Conservation (phyloP, 2,329 filamentous ascomycete genomes). For the Aureobasidium sp. region DNA sequence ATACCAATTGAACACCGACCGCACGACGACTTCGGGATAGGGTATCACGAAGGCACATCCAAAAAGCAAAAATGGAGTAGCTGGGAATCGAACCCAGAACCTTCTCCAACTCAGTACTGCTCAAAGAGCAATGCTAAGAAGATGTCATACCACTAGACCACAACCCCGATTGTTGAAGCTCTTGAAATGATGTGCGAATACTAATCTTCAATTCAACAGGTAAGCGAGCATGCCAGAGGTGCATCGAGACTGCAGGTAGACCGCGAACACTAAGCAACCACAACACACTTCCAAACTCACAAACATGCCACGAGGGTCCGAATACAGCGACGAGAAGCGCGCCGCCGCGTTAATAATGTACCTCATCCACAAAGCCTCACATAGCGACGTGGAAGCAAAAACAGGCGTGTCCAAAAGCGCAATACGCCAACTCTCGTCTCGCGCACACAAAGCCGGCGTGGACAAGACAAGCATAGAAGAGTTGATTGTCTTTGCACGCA, state of each 20-base stretch:
- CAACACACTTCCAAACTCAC: not conserved
- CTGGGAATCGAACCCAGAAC: constrained; percentile 11
- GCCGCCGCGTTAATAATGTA: not conserved
- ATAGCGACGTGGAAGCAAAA: not conserved
- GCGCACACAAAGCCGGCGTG: not conserved
- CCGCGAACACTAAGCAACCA: not conserved
- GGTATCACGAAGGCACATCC: no score
- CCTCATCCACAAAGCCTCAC: not conserved
- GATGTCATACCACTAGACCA: constrained; percentile 12
- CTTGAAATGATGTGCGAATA: accelerated
- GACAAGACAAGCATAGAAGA: not conserved
- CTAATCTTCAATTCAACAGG: not conserved
- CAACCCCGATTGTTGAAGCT: constrained; percentile 3
- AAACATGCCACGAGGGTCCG: not conserved
- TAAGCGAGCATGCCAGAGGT: no score
- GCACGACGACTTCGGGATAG: no score
- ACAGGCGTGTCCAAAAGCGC: not conserved
- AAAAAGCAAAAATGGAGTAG: constrained; percentile 4
- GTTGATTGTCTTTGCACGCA: not conserved
- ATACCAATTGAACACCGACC: no score
- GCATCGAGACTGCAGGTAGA: no score
- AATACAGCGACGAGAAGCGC: constrained; percentile 3
- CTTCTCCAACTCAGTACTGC: constrained; percentile 10
- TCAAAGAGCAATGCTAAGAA: constrained; percentile 8
- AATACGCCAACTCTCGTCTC: not conserved